Conservation (phyloP, 1,284 basidiomycete species). For the Trametes sp. region DNA sequence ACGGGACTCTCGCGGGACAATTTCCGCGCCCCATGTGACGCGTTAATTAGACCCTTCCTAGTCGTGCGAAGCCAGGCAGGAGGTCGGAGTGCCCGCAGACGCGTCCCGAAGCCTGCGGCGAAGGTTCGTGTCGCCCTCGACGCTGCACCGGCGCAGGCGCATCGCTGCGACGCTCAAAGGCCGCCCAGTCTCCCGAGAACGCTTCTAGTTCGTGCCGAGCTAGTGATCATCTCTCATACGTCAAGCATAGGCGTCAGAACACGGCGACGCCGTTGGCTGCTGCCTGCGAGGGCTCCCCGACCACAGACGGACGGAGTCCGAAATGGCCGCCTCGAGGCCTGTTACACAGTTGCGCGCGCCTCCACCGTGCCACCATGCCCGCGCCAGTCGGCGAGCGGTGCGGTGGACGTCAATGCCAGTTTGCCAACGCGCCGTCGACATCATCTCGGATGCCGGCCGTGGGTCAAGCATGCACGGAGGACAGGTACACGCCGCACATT, state of each 20-base stretch:
- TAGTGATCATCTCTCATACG: conserved; percentile 17
- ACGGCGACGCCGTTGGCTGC: conserved; percentile 9
- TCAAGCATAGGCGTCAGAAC: conserved; percentile 12
- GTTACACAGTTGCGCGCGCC: not conserved
- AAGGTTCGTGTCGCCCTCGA: conserved; percentile 2
- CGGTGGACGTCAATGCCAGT: not conserved
- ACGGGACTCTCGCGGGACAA: conserved; percentile 23
- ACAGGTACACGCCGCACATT: conserved; percentile 4
- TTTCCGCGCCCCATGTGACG: conserved; percentile 24
- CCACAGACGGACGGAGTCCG: conserved; percentile 14
- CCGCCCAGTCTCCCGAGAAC: conserved; percentile 12
- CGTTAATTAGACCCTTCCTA: conserved; percentile 22
- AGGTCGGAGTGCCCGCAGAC: conserved; percentile 1
- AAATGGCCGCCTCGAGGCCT: conserved; percentile 15
- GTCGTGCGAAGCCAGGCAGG: conserved; percentile 7
- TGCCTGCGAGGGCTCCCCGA: not conserved
- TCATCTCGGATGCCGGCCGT: not conserved
- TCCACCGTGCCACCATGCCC: not conserved
- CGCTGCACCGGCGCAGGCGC: not conserved
- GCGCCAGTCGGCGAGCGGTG: not conserved
- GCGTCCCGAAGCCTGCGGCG: conserved; percentile 4
- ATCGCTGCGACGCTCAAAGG: conserved; percentile 1
- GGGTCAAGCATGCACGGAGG: not conserved
- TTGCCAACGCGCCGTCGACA: not conserved
- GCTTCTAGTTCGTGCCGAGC: conserved; percentile 20